These are phyloP conservation scores for Cynanchum wilfordii DNA, from an alignment of 257 asterid genomes.

Conservation along the genomic window DNA sequence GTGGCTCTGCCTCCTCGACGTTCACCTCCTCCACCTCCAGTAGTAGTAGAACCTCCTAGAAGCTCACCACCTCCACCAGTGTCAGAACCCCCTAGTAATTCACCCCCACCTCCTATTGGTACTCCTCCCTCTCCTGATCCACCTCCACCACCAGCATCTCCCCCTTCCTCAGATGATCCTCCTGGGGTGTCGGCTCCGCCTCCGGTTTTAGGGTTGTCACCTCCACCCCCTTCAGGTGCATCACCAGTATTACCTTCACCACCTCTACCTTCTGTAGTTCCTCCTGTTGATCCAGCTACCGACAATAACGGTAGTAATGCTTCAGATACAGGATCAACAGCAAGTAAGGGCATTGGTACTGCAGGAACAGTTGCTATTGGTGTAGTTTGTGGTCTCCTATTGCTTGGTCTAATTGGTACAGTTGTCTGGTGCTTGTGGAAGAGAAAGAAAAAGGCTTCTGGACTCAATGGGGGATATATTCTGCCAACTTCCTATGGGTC, in stretches of 20 bases:
- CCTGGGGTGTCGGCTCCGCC: constrained; percentile 29
- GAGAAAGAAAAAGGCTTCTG: constrained; percentile 58
- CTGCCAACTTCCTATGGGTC: constrained; percentile 48
- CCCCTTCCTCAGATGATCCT: constrained; percentile 14
- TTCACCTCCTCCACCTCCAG: constrained; percentile 47
- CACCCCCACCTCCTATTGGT: constrained; percentile 20
- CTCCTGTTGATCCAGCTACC: constrained; percentile 35
- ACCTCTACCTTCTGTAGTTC: constrained; percentile 35
- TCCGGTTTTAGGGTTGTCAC: constrained; percentile 16
- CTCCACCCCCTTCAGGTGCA: constrained; percentile 31
- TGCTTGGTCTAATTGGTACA: constrained; percentile 51
- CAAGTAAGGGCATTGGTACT: constrained; percentile 44
- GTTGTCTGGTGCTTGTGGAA: constrained; percentile 48
- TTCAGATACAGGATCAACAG: constrained; percentile 37
- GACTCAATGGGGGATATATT: constrained; percentile 43
- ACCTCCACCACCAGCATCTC: constrained; percentile 1
- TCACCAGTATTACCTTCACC: constrained; percentile 31
- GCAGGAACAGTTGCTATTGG: constrained; percentile 47
- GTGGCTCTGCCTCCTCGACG: constrained; percentile 1
- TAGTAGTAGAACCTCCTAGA: constrained; percentile 29
- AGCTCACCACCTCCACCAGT: constrained; percentile 48
- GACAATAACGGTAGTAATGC: constrained; percentile 24
- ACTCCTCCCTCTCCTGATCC: background rate
- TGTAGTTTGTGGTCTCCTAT: constrained; percentile 29
- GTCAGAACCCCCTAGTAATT: constrained; percentile 15